phyloP scores from a whole-genome alignment of 805 yeast species.

The Saturnispora besseyi region DNA sequence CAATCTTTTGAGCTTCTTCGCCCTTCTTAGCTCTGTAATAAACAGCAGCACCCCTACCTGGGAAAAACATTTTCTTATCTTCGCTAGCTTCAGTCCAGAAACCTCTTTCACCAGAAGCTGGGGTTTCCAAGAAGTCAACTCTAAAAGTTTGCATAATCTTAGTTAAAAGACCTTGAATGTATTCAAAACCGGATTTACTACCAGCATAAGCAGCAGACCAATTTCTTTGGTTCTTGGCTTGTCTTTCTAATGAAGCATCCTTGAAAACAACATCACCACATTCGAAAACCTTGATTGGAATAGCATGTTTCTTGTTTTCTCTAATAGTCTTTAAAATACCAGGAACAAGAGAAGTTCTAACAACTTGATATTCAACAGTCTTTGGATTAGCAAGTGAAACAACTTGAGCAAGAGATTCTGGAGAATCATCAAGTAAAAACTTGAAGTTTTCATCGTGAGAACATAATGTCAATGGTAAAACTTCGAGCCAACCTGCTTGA shows the following conservation, averaged over 20 bases:
- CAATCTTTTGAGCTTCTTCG: slow-evolving; percentile 51
- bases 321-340: slow-evolving; percentile 91
- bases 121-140: slow-evolving; percentile 66
- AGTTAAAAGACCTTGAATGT: slow-evolving; percentile 88
- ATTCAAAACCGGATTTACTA: slow-evolving; percentile 90
- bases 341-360: slow-evolving; percentile 88
- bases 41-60: slow-evolving; percentile 93
- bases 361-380: slow-evolving; percentile 94
- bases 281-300: slow-evolving; percentile 94
- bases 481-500: slow-evolving; percentile 94
- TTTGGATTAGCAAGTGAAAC: slow-evolving; percentile 94
- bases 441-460: slow-evolving; percentile 96
- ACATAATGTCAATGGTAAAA: slow-evolving; percentile 88
- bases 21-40: slow-evolving; percentile 60
- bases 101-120: slow-evolving; percentile 55
- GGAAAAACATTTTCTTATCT: slow-evolving; percentile 71
- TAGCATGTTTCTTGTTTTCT: slow-evolving; percentile 91
- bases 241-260: slow-evolving; percentile 66
- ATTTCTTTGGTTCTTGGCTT: slow-evolving; percentile 84
- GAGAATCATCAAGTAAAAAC: slow-evolving; percentile 65
- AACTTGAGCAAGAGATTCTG: slow-evolving; percentile 41
- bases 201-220: slow-evolving; percentile 95
- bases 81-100: slow-evolving; percentile 75
- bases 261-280: slow-evolving; percentile 90
- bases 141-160: slow-evolving; percentile 94